Evolutionary conservation across 148 eudicot species (phyloP).

Genomic region (Vaccinium darrowii): DNA sequence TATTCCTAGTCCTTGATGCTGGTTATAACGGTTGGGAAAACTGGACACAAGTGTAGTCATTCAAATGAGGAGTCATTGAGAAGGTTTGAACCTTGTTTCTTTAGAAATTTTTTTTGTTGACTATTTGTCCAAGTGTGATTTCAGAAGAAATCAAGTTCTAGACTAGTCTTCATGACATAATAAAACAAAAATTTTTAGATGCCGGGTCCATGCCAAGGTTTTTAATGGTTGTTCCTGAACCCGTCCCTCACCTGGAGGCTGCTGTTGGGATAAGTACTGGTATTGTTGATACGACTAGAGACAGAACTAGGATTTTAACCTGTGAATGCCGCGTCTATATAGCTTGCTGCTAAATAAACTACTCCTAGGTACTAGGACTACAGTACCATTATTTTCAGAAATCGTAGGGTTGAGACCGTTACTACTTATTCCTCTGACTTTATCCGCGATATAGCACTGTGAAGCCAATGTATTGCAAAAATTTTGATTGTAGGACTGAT

Average conservation of each 20-base stretch:
- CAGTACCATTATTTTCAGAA: neutral
- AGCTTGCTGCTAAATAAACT: neutral
- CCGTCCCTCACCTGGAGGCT: no score
- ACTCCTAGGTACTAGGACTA: neutral
- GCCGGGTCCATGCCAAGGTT: neutral
- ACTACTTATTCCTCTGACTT: neutral
- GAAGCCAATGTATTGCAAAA: neutral
- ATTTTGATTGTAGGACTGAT: neutral
- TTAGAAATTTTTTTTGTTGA: constrained; percentile 2
- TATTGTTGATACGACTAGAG: neutral
- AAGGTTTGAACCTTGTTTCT: constrained; percentile 21
- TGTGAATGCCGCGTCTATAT: neutral
- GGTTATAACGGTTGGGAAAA: constrained; percentile 43
- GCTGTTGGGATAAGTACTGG: neutral
- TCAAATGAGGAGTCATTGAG: constrained; percentile 21
- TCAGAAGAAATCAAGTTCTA: constrained; percentile 9
- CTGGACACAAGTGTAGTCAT: neutral
- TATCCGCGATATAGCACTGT: neutral
- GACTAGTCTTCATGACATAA: neutral
- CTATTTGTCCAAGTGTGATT: neutral
- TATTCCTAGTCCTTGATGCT: constrained; percentile 18
- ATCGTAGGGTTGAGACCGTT: neutral
- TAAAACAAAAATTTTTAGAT: neutral
- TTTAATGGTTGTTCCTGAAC: neutral
- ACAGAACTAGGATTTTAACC: neutral